Base-by-base conservation (phyloP, 1,284 basidiomycete species). In the Uromyces viciae-fabae region DNA sequence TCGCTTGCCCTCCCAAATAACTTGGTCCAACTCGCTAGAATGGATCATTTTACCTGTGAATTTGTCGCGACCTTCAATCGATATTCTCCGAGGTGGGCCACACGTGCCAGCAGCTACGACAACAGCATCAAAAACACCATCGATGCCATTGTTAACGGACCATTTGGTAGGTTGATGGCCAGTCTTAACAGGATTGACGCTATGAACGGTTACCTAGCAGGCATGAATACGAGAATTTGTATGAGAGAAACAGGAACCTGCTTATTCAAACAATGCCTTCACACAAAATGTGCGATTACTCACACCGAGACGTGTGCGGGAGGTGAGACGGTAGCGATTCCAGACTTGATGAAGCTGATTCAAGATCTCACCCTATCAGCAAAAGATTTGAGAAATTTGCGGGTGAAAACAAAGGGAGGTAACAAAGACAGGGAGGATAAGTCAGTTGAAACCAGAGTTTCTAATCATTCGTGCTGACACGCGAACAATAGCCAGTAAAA, bases 81-180 rank as follows among this genome's bases (percentile, higher is more conserved):
- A 17, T 38, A 80, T 38, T 62, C 54, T 38, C 40, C 74, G 43
- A n/a, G 78, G 56, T 8, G 40, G 52, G 8, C 69, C 78, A 33
- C 78, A 80, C 22, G 69, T 80, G 28, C 78, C 78, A 36, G 74
- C 56, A 49, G 69, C 68, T n/a, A 80, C 78, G 56, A 80, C 71
- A 28, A 80, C 31, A 15, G 38, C 78, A 60, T 80, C 78, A 54
- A 80, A 80, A 3, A 80, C 28, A 17, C 78, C 78, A 36, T 72
- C 69, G 33, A n/a, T 40, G 1, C 69, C 69, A 25, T 74, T 46
- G 68, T 80, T 73, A n/a, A 80, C 74, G 22, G 42, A 38, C 78
- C 78, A 80, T 31, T 74, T 69, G 7, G 42, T 49, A 22, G 58
- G 54, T n/a, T n/a, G n/a, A n/a, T n/a, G n/a, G n/a, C 36, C 56